These are phyloP conservation scores for Tuber calosporum DNA, from an alignment of 495 filamentous ascomycete genomes.

Conservation along the genomic window DNA sequence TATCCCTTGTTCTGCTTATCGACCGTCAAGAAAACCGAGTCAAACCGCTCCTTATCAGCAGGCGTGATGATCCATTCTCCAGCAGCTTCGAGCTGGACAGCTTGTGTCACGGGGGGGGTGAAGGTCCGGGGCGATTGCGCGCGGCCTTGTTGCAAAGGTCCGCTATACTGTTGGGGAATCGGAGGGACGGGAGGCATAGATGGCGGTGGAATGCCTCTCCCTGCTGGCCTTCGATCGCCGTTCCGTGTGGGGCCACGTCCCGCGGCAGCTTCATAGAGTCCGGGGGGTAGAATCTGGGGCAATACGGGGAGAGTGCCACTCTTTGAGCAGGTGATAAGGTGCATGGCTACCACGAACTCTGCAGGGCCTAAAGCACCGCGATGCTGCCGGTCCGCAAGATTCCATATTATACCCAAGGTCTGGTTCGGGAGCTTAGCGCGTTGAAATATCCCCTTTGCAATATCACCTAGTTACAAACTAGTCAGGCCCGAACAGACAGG, in stretches of 20 bases:
- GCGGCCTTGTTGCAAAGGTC: conserved; percentile 43
- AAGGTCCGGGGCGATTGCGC: conserved; percentile 41
- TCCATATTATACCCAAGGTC: conserved; percentile 86
- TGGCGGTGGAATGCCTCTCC: conserved; percentile 28
- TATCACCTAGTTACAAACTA: conserved; percentile 52
- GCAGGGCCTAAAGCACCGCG: conserved; percentile 79
- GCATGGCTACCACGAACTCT: conserved; percentile 98
- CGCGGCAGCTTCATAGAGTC: conserved; percentile 84
- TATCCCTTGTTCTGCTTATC: conserved; percentile 71
- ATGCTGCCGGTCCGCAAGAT: conserved; percentile 84
- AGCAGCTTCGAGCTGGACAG: conserved; percentile 29
- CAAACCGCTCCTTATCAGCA: conserved; percentile 77
- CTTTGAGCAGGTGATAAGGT: conserved; percentile 84
- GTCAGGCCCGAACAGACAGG: not conserved
- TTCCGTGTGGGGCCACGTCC: conserved; percentile 54
- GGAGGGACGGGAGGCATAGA: conserved; percentile 51
- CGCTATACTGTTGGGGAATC: conserved; percentile 68
- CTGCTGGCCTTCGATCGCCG: conserved; percentile 40
- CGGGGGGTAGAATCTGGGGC: conserved; percentile 73
- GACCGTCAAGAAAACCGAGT: conserved; percentile 70
- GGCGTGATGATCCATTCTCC: conserved; percentile 67
- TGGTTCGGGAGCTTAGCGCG: conserved; percentile 85
- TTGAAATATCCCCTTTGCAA: conserved; percentile 90
- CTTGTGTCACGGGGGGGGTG: conserved; percentile 35
- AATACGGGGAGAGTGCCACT: conserved; percentile 69